phyloP scores from a whole-genome alignment of 2,329 filamentous ascomycete genomes.

The Microdochium bolleyi region DNA sequence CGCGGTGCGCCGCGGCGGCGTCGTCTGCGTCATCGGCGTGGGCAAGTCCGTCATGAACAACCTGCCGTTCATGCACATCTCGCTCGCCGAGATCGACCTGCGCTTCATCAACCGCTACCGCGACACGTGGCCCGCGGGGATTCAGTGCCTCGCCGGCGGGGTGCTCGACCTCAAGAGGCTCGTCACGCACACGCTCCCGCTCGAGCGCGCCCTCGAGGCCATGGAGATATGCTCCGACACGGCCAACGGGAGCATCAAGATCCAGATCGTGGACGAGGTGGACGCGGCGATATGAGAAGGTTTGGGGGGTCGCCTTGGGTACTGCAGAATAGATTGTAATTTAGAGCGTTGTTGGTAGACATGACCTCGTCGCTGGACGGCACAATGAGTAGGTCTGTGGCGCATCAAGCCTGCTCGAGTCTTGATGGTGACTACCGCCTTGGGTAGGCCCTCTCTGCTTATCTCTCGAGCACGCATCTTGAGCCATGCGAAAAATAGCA shows the following conservation, averaged over 20 bases:
- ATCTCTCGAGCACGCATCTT: no score
- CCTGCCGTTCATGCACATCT: conserved; percentile 59
- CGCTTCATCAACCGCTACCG: conserved; percentile 65
- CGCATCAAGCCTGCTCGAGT: no score
- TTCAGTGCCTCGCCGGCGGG: conserved; percentile 49
- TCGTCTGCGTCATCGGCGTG: conserved; percentile 57
- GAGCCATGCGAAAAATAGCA: no score
- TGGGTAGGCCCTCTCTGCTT: no score
- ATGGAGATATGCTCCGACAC: conserved; percentile 43
- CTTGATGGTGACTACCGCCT: no score
- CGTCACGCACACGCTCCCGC: conserved; percentile 54
- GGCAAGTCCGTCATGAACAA: conserved; percentile 56
- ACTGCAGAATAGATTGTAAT: no score
- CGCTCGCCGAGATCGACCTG: conserved; percentile 57
- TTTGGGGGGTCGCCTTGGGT: no score
- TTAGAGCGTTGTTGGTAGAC: no score
- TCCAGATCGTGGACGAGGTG: conserved; percentile 47
- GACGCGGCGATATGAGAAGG: conserved; percentile 9
- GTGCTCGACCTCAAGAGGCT: conserved; percentile 54
- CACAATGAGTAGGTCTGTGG: no score
- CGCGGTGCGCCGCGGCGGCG: conserved; percentile 47
- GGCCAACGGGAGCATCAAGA: conserved; percentile 48
- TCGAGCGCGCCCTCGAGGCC: conserved; percentile 54
- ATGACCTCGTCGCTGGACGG: no score
- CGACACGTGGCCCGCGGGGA: conserved; percentile 62